Base-by-base conservation (phyloP, 2,329 filamentous ascomycete species). In the Colletotrichum sp. region DNA sequence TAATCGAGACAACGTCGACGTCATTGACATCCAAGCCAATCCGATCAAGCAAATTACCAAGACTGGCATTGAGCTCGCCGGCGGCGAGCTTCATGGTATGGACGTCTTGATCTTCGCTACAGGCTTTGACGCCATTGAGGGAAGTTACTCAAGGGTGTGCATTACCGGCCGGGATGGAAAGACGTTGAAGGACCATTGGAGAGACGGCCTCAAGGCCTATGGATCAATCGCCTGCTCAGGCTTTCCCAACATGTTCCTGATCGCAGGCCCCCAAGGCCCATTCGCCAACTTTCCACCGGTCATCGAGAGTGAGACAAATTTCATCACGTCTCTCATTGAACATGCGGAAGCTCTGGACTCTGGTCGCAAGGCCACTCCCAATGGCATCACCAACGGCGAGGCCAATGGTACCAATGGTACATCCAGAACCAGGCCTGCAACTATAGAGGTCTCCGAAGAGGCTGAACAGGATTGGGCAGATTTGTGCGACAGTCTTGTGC, bases 61-160 rank as follows among this genome's bases (percentile, higher is more conserved):
- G 0, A 48, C n/a, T 3, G 43, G 43, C 1, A 22, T 48, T 8
- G 43, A 48, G 43, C 43, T 48, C n/a, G 1, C 6, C 0, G 43
- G 22, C 1, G 43, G 43, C 10, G 13, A n/a, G n/a, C 3, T 13
- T 48, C 43, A 48, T 48, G n/a, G 13, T 13, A 22, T 48, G 43
- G 43, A 48, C 43, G 10, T 48, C 43, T 3, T 48, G 6, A 0
- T 48, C 10, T 48, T 48, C n/a, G 43, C 43, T 10, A 48, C 43
- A 13, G 43, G 43, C 1, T 48, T 48, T 48, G 43, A 48, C 3
- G 43, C 43, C n/a, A 48, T 48, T 7, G 43, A 48, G 6, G 43
- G 43, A 22, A 48, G 43, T 22, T 48, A 48, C 43, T 48, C 43
- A 22, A 48, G 43, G 1, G 43, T 48, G n/a, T 48, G 43, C n/a